Evolutionary conservation across 164 flowering plant genomes (phyloP), one percentile per base, ranked within the genome.

Genomic region (Chimonanthus salicifolius): DNA sequence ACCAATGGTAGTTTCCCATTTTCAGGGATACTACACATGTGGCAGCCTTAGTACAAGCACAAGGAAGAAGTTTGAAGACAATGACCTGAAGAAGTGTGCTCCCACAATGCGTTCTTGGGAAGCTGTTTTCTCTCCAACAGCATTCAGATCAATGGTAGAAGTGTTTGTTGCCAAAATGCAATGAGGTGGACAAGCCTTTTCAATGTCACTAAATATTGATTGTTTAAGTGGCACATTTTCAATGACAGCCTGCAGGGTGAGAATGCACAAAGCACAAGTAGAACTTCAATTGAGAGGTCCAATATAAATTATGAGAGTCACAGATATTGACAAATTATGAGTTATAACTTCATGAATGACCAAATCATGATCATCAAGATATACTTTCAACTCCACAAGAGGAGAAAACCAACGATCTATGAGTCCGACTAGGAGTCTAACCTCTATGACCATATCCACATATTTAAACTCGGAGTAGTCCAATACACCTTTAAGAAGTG

Each of bases 1-100:
- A 54, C 10, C 10, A 54, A 4, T 54, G 60, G 60, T 3, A 54
- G 60, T 54, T 54, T 13, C 60, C 60, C 60, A 11, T 54, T 13
- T 11, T 54, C 16, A 11, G 16, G 11, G 60, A 9, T 54, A 54
- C 0, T 0, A 33, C 33, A 33, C 33, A 33, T 33, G 33, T 33
- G 33, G 33, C 33, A 33, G 0, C 33, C 33, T 33, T 33, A 33
- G 33, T 33, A 33, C 33, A 1, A 33, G 33, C 33, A 33, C 33
- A 33, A 33, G 33, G 33, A 33, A 33, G 33, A 33, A 33, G 33
- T 1, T 33, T 33, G 33, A n/a, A 9, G 60, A 54, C 5, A 54
- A n/a, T 54, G n/a, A 96, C 99, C 99, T 94, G 92, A 94, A 96
- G 83, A 96, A 96, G 75, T 96, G 98, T 70, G 99, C 99, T 66